phyloP scores from a whole-genome alignment of 2,329 filamentous ascomycete species.

The Colletotrichum eremochloae region DNA sequence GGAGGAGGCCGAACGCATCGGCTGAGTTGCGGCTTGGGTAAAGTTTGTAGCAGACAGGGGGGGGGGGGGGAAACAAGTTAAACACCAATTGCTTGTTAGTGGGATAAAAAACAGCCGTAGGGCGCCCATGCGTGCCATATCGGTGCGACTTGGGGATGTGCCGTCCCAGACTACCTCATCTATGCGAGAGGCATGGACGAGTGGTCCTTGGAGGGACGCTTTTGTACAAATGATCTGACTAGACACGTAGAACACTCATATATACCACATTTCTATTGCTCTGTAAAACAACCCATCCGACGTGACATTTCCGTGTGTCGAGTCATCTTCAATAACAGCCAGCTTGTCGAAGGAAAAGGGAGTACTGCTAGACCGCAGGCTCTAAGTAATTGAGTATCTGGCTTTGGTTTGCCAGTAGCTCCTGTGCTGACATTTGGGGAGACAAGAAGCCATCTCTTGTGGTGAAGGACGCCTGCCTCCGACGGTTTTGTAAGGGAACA shows the following conservation, averaged over 20 bases:
- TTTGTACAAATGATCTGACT: conserved; percentile 23
- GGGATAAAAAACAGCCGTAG: neutral
- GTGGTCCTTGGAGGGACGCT: neutral
- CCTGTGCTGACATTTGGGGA: neutral
- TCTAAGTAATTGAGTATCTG: neutral
- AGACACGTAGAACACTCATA: conserved; percentile 30
- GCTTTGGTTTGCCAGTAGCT: neutral
- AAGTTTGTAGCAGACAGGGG: neutral
- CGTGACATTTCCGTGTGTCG: neutral
- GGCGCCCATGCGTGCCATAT: neutral
- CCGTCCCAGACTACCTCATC: neutral
- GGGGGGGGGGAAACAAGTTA: too few species aligned
- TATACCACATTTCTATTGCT: conserved; percentile 23
- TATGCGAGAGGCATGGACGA: neutral
- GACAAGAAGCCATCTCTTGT: neutral
- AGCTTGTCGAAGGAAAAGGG: neutral
- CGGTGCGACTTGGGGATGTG: neutral
- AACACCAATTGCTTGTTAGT: neutral
- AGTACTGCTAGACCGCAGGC: neutral
- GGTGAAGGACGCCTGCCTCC: neutral
- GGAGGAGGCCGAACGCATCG: conserved; percentile 89
- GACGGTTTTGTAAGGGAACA: neutral
- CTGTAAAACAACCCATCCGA: neutral
- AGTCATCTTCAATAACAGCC: neutral
- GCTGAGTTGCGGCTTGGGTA: conserved; percentile 47